A percentile compares a stretch with the other conserved stretches of the same genome.
Conservation (phyloP, 352 stramenopile species). For the Phytophthora idaei region DNA sequence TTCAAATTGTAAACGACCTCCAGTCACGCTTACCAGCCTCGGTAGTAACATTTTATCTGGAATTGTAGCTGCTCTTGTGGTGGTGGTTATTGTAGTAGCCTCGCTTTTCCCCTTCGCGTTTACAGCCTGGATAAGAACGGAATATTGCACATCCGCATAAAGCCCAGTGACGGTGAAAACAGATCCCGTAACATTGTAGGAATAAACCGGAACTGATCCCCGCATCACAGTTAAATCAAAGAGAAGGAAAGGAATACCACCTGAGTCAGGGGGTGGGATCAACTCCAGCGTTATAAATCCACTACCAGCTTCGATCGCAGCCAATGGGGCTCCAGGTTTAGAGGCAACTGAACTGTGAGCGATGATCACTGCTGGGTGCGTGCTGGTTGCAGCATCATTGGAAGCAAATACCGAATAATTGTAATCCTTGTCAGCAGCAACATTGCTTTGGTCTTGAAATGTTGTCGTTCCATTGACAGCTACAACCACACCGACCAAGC, state of each 20-base stretch:
- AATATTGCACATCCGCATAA: constrained; percentile 43
- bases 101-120: constrained; percentile 41
- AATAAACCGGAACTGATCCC: constrained; percentile 12
- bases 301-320: constrained; percentile 25
- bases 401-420: constrained; percentile 46
- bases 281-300: constrained; percentile 37
- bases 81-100: neutral
- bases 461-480: neutral
- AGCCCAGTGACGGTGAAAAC: constrained; percentile 33
- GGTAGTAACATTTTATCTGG: constrained; percentile 29
- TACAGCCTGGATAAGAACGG: constrained; percentile 22
- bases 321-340: constrained; percentile 15
- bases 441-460: constrained; percentile 37
- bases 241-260: constrained; percentile 33
- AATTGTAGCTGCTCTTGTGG: constrained; percentile 31
- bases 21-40: constrained; percentile 31
- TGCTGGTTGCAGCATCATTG: constrained; percentile 31
- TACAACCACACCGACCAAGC: constrained; percentile 10
- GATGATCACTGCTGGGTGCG: constrained; percentile 7
- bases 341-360: constrained; percentile 29
- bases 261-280: constrained; percentile 31
- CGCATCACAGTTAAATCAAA: constrained; percentile 29
- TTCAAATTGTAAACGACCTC: constrained; percentile 39
- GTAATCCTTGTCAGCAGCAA: constrained; percentile 41
- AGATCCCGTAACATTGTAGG: constrained; percentile 25